A percentile compares a stretch with the other conserved stretches of the same genome.
Conservation (phyloP, 169 alveolate genomes). For the Amoebophrya sp. region DNA sequence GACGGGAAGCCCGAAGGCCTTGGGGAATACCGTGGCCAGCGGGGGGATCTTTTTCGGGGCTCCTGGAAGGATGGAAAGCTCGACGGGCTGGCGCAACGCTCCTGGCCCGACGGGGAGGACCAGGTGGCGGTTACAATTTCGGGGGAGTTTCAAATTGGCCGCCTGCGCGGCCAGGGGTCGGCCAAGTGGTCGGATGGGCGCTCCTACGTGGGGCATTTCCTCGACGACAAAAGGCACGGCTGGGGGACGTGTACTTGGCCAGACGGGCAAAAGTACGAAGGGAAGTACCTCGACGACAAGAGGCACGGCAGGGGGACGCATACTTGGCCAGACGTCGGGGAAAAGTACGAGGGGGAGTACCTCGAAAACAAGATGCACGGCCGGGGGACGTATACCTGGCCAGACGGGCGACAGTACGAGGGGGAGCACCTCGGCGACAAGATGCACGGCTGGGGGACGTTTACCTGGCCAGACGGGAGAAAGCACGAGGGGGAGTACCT, state of each 20-base stretch:
- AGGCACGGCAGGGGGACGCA: conserved; percentile 69
- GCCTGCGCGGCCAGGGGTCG: conserved; percentile 69
- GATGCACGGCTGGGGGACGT: conserved; percentile 59
- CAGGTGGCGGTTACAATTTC: too few species aligned
- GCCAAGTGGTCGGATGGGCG: conserved; percentile 66
- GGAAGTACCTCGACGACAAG: conserved; percentile 46
- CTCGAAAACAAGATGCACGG: conserved; percentile 62
- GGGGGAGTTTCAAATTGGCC: too few species aligned
- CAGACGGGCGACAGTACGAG: conserved; percentile 48
- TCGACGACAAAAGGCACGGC: conserved; percentile 49
- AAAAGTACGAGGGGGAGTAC: conserved; percentile 65
- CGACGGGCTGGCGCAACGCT: too few species aligned
- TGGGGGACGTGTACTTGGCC: conserved; percentile 42
- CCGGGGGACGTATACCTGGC: conserved; percentile 57
- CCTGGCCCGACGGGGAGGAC: too few species aligned
- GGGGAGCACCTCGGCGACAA: conserved; percentile 51
- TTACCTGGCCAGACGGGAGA: conserved; percentile 28
- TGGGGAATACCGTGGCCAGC: too few species aligned
- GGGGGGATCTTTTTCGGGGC: too few species aligned
- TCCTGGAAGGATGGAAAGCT: too few species aligned
- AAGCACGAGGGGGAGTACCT: conserved; percentile 29
- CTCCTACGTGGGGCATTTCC: conserved; percentile 60
- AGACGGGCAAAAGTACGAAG: conserved; percentile 47
- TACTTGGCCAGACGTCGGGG: conserved; percentile 62
- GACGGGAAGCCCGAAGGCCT: too few species aligned